These are phyloP conservation scores for Actinomortierella wolfii DNA, from an alignment of 371 early-diverging fungal genomes.

Conservation along the genomic window DNA sequence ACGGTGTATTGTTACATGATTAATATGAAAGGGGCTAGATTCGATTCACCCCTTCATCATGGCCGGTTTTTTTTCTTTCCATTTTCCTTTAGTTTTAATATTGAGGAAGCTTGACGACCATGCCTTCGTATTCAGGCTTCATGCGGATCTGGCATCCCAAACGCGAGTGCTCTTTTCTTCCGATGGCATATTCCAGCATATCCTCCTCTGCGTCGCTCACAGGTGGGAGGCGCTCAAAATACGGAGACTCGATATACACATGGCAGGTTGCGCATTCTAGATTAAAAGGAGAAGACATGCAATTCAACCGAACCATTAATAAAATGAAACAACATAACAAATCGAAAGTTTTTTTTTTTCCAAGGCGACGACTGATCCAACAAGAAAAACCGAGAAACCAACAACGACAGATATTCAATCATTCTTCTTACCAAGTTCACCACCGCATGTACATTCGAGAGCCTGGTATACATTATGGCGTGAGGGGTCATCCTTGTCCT, in stretches of 20 bases:
- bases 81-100: too few relatives aligned
- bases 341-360: not conserved
- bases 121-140: conserved; percentile 39
- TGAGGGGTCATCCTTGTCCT: conserved; percentile 42
- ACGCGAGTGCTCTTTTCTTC: conserved; percentile 37
- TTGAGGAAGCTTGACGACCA: conserved; percentile 40
- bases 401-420: too few relatives aligned
- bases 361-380: not conserved
- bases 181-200: conserved; percentile 44
- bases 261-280: conserved; percentile 47
- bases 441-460: conserved; percentile 46
- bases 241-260: conserved; percentile 43
- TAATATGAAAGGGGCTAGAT: too few relatives aligned
- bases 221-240: conserved; percentile 17
- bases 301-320: not conserved
- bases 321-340: not conserved
- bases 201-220: conserved; percentile 44
- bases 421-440: conserved; percentile 31
- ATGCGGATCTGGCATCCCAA: conserved; percentile 44
- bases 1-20: too few relatives aligned
- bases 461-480: conserved; percentile 40
- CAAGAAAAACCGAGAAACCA: too few relatives aligned
- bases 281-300: not conserved
- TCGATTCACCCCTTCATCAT: too few relatives aligned
- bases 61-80: too few relatives aligned